A percentile compares a stretch with the other conserved stretches of the same genome.
Conservation (phyloP, 1,284 basidiomycete species). For the Sanguinoderma infundibulare region DNA sequence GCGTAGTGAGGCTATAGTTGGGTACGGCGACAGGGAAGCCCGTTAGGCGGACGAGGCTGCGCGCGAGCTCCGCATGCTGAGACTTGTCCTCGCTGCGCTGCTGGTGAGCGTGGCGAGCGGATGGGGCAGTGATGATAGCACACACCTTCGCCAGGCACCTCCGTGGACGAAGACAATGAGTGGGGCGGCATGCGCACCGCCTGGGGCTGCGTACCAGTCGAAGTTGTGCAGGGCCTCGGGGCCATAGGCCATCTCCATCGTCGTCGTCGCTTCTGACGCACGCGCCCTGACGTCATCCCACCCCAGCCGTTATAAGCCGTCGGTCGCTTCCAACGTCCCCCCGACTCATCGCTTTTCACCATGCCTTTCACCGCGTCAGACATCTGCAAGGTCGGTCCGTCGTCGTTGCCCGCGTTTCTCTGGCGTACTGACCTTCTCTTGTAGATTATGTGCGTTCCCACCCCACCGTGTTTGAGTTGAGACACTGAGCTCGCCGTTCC, state of each 20-base stretch:
- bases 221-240: constrained; percentile 42
- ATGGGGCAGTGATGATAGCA: constrained; percentile 11
- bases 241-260: constrained; percentile 50
- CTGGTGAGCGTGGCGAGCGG: constrained; percentile 1
- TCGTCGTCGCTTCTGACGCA: constrained; percentile 18
- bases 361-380: constrained; percentile 79
- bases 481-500: background rate
- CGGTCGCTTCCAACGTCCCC: background rate
- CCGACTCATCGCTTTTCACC: constrained; percentile 26
- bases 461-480: background rate
- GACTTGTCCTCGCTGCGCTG: constrained; percentile 69
- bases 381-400: constrained; percentile 65
- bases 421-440: background rate
- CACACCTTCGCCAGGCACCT: constrained; percentile 80
- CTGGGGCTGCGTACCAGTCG: constrained; percentile 48
- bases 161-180: constrained; percentile 65
- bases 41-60: constrained; percentile 51
- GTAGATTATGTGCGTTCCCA: constrained; percentile 4
- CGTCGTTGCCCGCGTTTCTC: background rate
- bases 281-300: constrained; percentile 22
- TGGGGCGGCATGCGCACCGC: constrained; percentile 5
- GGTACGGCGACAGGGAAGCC: constrained; percentile 65
- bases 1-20: constrained; percentile 73
- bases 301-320: constrained; percentile 19
- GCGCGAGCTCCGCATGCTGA: constrained; percentile 58